phyloP scores from a whole-genome alignment of 768 basidiomycete genomes.

The Boletellus ananas region DNA sequence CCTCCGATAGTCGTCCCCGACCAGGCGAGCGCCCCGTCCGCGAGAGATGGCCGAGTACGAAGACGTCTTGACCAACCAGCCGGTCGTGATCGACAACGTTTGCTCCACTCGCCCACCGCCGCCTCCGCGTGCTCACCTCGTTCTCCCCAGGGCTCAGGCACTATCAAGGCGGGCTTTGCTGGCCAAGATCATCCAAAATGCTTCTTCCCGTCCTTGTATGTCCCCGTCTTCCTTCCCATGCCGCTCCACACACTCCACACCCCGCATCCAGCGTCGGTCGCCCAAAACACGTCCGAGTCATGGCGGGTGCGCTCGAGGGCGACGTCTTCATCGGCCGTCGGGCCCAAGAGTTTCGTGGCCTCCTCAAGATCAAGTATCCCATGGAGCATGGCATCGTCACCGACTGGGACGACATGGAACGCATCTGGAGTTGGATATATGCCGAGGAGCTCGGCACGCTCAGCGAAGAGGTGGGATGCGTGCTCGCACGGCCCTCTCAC shows the following conservation, averaged over 20 bases:
- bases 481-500: neutral
- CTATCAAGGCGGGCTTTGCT: slow-evolving; percentile 98
- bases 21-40: slow-evolving; percentile 6
- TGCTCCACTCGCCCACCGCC: slow-evolving; percentile 29
- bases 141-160: slow-evolving; percentile 83
- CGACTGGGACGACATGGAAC: slow-evolving; percentile 99
- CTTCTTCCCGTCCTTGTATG: slow-evolving; percentile 98
- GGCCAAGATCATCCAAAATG: slow-evolving; percentile 99
- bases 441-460: slow-evolving; percentile 92
- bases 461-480: slow-evolving; percentile 81
- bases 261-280: slow-evolving; percentile 71
- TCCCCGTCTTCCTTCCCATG: slow-evolving; percentile 33
- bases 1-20: neutral
- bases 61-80: slow-evolving; percentile 95
- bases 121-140: slow-evolving; percentile 23
- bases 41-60: slow-evolving; percentile 78
- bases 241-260: slow-evolving; percentile 17
- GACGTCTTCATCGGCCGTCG: slow-evolving; percentile 94
- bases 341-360: slow-evolving; percentile 92
- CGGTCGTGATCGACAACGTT: slow-evolving; percentile 98
- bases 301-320: slow-evolving; percentile 96
- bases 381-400: slow-evolving; percentile 99
- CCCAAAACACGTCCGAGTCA: slow-evolving; percentile 95
- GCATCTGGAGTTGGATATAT: slow-evolving; percentile 98
- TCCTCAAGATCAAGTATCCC: slow-evolving; percentile 97